Percentiles rank a stretch among this genome's conserved stretches.
These are phyloP conservation scores for Xerocomellus chrysenteron DNA, from an alignment of 768 basidiomycete species.

Conservation along the genomic window DNA sequence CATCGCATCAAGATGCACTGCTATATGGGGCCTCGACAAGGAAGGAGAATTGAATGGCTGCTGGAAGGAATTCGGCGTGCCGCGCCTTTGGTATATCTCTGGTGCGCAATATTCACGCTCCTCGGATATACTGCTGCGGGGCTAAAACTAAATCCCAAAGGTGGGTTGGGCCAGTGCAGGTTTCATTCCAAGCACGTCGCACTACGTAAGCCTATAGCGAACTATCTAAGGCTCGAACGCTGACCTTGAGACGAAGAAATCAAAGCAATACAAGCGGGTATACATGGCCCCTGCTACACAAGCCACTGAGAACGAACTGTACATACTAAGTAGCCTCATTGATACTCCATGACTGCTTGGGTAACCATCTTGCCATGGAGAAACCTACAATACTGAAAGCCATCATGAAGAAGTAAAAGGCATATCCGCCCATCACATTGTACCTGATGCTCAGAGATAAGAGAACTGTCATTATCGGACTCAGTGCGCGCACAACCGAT, in stretches of 20 bases:
- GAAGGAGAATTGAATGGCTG: constrained; percentile 57
- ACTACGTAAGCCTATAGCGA: constrained; percentile 9
- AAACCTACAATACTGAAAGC: neutral
- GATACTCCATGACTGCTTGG: neutral
- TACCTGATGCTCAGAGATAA: constrained; percentile 30
- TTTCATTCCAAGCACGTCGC: constrained; percentile 9
- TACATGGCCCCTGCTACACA: neutral
- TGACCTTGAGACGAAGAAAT: constrained; percentile 9
- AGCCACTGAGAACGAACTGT: neutral
- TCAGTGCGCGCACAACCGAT: constrained; percentile 22
- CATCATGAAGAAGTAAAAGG: constrained; percentile 23
- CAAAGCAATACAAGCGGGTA: constrained; percentile 17
- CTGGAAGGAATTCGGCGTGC: constrained; percentile 21
- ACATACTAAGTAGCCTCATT: neutral
- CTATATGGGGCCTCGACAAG: constrained; percentile 58
- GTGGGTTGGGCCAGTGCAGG: constrained; percentile 1
- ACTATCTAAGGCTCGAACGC: neutral
- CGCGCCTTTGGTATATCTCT: constrained; percentile 1
- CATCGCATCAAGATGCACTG: constrained; percentile 41
- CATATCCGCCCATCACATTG: constrained; percentile 28
- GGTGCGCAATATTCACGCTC: neutral
- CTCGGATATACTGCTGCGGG: neutral
- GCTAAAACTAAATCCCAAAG: neutral
- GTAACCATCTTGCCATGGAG: neutral
- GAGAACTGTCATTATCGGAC: constrained; percentile 26